A percentile compares a stretch with the other conserved stretches of the same genome.
Evolutionary conservation across 1,139 yeast genomes (phyloP).

Genomic region (Debaryomyces coudertii): DNA sequence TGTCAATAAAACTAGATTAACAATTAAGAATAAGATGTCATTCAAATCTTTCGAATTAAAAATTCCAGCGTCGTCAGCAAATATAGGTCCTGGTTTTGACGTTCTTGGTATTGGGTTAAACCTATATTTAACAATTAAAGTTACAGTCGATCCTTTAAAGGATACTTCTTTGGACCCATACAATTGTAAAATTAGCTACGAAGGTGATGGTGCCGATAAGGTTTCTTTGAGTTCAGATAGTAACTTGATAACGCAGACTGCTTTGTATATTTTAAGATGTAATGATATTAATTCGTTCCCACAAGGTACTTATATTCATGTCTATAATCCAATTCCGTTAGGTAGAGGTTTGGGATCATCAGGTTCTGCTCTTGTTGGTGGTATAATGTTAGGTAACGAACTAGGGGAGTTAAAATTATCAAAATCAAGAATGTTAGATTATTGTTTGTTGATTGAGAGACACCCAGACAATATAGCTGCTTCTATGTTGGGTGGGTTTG

Average conservation of each 20-base stretch:
- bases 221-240: slow-evolving; percentile 79
- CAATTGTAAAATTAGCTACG: slow-evolving; percentile 71
- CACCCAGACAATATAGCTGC: slow-evolving; percentile 99
- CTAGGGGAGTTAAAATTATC: slow-evolving; percentile 72
- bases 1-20: background rate
- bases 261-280: slow-evolving; percentile 85
- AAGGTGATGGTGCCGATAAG: slow-evolving; percentile 71
- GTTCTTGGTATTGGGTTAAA: slow-evolving; percentile 90
- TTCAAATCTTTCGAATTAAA: slow-evolving; percentile 56
- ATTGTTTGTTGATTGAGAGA: slow-evolving; percentile 94
- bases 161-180: slow-evolving; percentile 62
- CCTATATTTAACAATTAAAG: slow-evolving; percentile 70
- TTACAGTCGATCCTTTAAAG: slow-evolving; percentile 57
- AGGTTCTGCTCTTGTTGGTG: slow-evolving; percentile 99
- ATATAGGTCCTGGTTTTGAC: slow-evolving; percentile 98
- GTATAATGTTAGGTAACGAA: slow-evolving; percentile 88
- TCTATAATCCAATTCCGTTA: slow-evolving; percentile 87
- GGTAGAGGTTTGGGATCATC: slow-evolving; percentile 97
- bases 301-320: slow-evolving; percentile 77
- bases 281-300: slow-evolving; percentile 78
- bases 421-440: slow-evolving; percentile 85
- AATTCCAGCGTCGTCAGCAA: slow-evolving; percentile 97
- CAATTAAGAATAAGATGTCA: slow-evolving; percentile 16
- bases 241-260: slow-evolving; percentile 89
- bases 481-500: slow-evolving; percentile 98